Evolutionary conservation across 2,329 filamentous ascomycete genomes (phyloP).

Genomic region (Sporothrix sp.): DNA sequence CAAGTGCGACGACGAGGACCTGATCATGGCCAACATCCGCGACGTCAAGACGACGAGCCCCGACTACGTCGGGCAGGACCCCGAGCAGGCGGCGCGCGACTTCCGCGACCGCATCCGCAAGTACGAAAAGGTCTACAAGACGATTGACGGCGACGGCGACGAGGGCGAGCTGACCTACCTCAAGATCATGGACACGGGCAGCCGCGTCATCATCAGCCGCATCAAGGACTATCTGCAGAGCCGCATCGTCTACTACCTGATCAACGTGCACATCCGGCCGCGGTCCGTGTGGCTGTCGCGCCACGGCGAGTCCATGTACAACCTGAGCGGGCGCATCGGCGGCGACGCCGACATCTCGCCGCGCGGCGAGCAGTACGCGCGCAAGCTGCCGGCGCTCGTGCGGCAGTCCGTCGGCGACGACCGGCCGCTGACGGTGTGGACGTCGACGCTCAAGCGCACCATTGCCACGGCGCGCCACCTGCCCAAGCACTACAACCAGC

Average conservation of each 20-base stretch:
- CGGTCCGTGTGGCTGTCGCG: conserved; percentile 94
- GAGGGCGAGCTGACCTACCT: conserved; percentile 87
- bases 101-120: conserved; percentile 92
- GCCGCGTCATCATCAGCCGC: conserved; percentile 94
- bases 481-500: conserved; percentile 72
- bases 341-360: conserved; percentile 81
- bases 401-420: conserved; percentile 69
- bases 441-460: conserved; percentile 62
- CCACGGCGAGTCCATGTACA: conserved; percentile 93
- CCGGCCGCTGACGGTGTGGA: conserved; percentile 53
- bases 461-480: conserved; percentile 85
- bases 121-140: conserved; percentile 95
- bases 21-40: conserved; percentile 97
- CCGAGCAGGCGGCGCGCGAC: conserved; percentile 79
- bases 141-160: conserved; percentile 69
- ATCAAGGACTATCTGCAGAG: conserved; percentile 96
- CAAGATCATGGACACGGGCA: conserved; percentile 93
- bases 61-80: conserved; percentile 89
- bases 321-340: conserved; percentile 82
- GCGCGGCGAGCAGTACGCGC: conserved; percentile 79
- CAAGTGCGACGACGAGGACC: conserved; percentile 87
- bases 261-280: conserved; percentile 96
- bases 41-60: conserved; percentile 96
- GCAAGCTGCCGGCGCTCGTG: conserved; percentile 74
- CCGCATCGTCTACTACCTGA: conserved; percentile 93